Evolutionary conservation across 2,329 filamentous ascomycete genomes (phyloP).

Genomic region (Trichoderma aggressivum): DNA sequence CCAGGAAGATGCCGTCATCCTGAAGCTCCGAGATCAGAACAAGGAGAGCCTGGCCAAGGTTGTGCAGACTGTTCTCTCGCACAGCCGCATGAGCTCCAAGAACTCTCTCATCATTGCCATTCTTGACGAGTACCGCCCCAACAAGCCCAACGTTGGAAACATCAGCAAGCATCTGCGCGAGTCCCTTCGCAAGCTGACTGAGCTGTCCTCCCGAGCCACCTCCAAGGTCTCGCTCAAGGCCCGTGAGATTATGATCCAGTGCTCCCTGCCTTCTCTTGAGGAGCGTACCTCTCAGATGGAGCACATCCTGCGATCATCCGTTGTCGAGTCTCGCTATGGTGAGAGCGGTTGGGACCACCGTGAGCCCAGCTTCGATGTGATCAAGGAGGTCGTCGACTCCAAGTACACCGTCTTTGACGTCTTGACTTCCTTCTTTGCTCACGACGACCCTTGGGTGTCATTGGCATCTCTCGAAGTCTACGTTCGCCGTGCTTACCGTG

Average conservation of each 20-base stretch:
- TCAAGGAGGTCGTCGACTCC: slow-evolving; percentile 98
- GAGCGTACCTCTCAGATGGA: slow-evolving; percentile 97
- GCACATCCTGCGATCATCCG: slow-evolving; percentile 92
- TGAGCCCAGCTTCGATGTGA: slow-evolving; percentile 81
- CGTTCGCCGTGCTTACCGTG: slow-evolving; percentile 92
- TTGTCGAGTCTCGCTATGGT: slow-evolving; percentile 94
- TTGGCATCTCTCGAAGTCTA: slow-evolving; percentile 94
- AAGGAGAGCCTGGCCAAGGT: slow-evolving; percentile 87
- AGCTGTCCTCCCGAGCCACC: slow-evolving; percentile 74
- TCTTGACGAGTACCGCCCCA: slow-evolving; percentile 89
- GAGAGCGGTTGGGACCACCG: slow-evolving; percentile 96
- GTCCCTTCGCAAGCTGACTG: slow-evolving; percentile 79
- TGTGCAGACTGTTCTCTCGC: slow-evolving; percentile 85
- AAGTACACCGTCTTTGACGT: slow-evolving; percentile 99
- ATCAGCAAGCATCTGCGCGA: slow-evolving; percentile 84
- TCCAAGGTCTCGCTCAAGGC: slow-evolving; percentile 97
- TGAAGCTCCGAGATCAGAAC: slow-evolving; percentile 92
- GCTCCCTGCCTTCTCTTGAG: slow-evolving; percentile 90
- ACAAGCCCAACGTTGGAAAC: slow-evolving; percentile 85
- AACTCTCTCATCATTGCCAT: slow-evolving; percentile 90
- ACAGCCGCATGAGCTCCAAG: slow-evolving; percentile 89
- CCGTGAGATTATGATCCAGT: slow-evolving; percentile 95
- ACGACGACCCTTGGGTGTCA: slow-evolving; percentile 91
- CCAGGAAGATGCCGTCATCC: slow-evolving; percentile 89
- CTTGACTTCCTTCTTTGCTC: slow-evolving; percentile 88